Conservation (phyloP, 2,329 filamentous ascomycete genomes). For the Xylariaceae sp. region DNA sequence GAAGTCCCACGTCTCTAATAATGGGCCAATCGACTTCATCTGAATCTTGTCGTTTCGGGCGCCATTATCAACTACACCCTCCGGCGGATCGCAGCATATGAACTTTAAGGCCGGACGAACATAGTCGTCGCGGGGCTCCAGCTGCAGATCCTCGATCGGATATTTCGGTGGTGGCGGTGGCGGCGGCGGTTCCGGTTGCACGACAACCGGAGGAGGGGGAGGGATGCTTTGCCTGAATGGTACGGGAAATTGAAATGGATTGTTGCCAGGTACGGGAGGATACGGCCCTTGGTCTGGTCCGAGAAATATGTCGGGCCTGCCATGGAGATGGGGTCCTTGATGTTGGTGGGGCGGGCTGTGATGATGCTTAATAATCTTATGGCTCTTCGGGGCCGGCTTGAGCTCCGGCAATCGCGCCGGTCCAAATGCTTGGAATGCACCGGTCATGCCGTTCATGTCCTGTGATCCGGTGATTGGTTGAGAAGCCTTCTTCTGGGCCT, state of each 20-base stretch:
- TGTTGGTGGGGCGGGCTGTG: conserved; percentile 42
- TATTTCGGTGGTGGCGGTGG: conserved; percentile 84
- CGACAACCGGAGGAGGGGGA: conserved; percentile 45
- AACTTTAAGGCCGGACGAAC: conserved; percentile 78
- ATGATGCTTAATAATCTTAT: conserved; percentile 61
- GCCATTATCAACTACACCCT: conserved; percentile 49
- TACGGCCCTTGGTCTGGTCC: conserved; percentile 43
- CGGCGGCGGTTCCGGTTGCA: conserved; percentile 63
- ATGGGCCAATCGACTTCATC: conserved; percentile 81
- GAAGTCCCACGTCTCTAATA: conserved; percentile 94
- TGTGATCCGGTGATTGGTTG: conserved; percentile 39
- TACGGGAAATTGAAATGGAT: conserved; percentile 51
- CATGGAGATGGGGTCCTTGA: conserved; percentile 41
- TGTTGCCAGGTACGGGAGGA: conserved; percentile 47
- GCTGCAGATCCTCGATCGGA: conserved; percentile 90
- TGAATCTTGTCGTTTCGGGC: conserved; percentile 63
- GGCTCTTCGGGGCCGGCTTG: conserved; percentile 72
- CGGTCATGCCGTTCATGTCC: conserved; percentile 45
- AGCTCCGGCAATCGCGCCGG: conserved; percentile 69
- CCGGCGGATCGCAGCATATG: conserved; percentile 67
- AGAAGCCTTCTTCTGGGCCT: conserved; percentile 65
- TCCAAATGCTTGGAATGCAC: conserved; percentile 42
- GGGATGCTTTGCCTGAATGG: conserved; percentile 49
- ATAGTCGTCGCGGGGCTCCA: conserved; percentile 67
- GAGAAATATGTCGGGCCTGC: conserved; percentile 41